These are phyloP conservation scores for Leccinellum rugosiceps DNA, from an alignment of 768 basidiomycete species.

Conservation along the genomic window DNA sequence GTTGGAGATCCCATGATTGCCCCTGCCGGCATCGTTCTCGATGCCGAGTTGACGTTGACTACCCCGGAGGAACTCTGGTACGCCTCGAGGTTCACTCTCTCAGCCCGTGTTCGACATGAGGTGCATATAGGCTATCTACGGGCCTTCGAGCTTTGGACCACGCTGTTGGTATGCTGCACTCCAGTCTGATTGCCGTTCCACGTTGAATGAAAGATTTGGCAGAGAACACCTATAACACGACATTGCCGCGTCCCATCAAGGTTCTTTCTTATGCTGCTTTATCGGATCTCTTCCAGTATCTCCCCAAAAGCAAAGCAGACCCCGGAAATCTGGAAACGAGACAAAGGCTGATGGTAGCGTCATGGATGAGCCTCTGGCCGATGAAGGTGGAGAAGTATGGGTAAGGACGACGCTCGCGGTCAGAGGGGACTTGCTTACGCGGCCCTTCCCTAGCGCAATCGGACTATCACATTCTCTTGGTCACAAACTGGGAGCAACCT, in stretches of 20 bases:
- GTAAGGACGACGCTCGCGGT: conserved; percentile 29
- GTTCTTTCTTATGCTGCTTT: conserved; percentile 63
- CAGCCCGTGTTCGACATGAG: conserved; percentile 12
- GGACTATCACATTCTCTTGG: conserved; percentile 77
- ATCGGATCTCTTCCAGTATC: conserved; percentile 69
- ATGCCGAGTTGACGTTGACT: conserved; percentile 66
- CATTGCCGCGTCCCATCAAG: conserved; percentile 56
- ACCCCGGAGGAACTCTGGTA: conserved; percentile 79
- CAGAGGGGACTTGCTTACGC: neutral
- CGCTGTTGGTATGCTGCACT: conserved; percentile 55
- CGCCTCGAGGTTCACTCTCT: conserved; percentile 7
- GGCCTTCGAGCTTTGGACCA: conserved; percentile 80
- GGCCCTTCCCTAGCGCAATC: conserved; percentile 42
- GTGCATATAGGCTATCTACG: conserved; percentile 60
- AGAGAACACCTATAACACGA: conserved; percentile 60
- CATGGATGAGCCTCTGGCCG: conserved; percentile 83
- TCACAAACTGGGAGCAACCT: conserved; percentile 68
- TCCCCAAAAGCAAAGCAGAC: conserved; percentile 61
- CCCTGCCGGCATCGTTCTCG: conserved; percentile 73
- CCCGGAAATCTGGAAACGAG: conserved; percentile 55
- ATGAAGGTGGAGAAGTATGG: conserved; percentile 52
- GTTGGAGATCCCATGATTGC: conserved; percentile 56
- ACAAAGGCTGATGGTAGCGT: conserved; percentile 67
- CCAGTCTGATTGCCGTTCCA: neutral
- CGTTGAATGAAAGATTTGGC: neutral